Base-by-base conservation (phyloP, 768 basidiomycete genomes). In the Naganishia friedmannii region DNA sequence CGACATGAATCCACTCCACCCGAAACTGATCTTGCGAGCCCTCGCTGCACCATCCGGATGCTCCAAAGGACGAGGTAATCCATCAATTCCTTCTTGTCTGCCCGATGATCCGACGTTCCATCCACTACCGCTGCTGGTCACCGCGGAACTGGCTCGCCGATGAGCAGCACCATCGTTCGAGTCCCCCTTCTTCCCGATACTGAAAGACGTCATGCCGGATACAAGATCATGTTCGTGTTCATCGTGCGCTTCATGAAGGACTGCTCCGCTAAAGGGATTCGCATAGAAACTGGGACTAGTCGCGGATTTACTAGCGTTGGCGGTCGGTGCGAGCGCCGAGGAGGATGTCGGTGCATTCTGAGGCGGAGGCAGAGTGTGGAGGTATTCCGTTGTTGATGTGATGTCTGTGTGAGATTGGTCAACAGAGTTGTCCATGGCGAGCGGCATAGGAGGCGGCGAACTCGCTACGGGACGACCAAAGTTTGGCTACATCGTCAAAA, bases 1-100 rank as follows among this genome's bases (percentile, higher is more conserved):
- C 13, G 57, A 58, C 60, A 63, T 63, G 60, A 63, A 63, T 28
- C 60, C 60, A 34, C 60, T 63, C 60, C 60, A 63, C 29, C 60
- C 60, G 39, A 63, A 63, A 45, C 60, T 63, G 39, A 63, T 29
- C 26, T 45, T 63, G 3, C 60, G 60, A 15, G 60, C 37, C 26
- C 60, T 6, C 2, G 23, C 37, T 12, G 57, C 6, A 32, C 34
- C 57, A 10, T 58, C 57, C 6, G 8, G 32, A 12, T 39, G 31
- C n/a, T 32, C 57, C 9, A 10, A 1, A 23, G 34, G 15, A 12
- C 19, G 19, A n/a, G 57, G 57, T 32, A 58, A 23, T 23, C 57
- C 57, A 51, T 51, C 48, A 26, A 51, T 7, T 12, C 34, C 32
- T 17, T 58, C 57, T 31, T 39, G 57, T 21, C n/a, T 34, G 31